Evolutionary conservation across 495 filamentous ascomycete genomes (phyloP).

Genomic region (Daldinia decipiens): DNA sequence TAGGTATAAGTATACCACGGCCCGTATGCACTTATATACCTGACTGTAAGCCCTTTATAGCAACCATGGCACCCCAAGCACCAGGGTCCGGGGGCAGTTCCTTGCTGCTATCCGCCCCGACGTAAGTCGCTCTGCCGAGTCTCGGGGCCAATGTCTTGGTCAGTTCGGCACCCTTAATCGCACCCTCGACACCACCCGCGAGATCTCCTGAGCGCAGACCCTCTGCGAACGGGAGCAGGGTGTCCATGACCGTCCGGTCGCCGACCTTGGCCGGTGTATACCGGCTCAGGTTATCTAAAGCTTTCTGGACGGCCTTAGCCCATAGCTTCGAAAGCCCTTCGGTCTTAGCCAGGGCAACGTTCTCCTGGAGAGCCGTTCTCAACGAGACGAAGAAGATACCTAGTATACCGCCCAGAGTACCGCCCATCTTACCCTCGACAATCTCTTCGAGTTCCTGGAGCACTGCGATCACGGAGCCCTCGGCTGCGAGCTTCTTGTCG

Average conservation of each 20-base stretch:
- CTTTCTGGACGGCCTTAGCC: conserved; percentile 51
- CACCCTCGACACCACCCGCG: conserved; percentile 61
- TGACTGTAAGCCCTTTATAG: conserved; percentile 60
- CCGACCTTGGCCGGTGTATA: conserved; percentile 61
- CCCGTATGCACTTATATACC: conserved; percentile 33
- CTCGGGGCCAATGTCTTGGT: conserved; percentile 65
- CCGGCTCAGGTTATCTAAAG: conserved; percentile 57
- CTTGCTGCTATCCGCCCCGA: conserved; percentile 59
- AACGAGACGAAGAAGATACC: conserved; percentile 69
- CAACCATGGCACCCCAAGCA: conserved; percentile 69
- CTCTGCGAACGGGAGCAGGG: conserved; percentile 66
- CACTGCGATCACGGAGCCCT: conserved; percentile 61
- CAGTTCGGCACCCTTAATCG: conserved; percentile 63
- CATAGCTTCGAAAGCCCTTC: conserved; percentile 49
- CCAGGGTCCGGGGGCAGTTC: conserved; percentile 67
- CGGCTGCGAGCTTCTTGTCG: conserved; percentile 48
- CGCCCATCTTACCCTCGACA: conserved; percentile 68
- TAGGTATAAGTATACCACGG: neutral
- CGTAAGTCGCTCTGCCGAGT: conserved; percentile 69
- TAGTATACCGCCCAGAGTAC: conserved; percentile 69
- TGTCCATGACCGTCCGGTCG: conserved; percentile 67
- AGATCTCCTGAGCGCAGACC: conserved; percentile 58
- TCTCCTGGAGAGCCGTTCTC: conserved; percentile 57
- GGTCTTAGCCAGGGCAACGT: conserved; percentile 47
- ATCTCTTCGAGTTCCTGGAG: conserved; percentile 65